Percentiles rank a stretch among this genome's conserved stretches.
Evolutionary conservation across 2,329 filamentous ascomycete genomes (phyloP).

Genomic region (Arthrobotrys musiformis): DNA sequence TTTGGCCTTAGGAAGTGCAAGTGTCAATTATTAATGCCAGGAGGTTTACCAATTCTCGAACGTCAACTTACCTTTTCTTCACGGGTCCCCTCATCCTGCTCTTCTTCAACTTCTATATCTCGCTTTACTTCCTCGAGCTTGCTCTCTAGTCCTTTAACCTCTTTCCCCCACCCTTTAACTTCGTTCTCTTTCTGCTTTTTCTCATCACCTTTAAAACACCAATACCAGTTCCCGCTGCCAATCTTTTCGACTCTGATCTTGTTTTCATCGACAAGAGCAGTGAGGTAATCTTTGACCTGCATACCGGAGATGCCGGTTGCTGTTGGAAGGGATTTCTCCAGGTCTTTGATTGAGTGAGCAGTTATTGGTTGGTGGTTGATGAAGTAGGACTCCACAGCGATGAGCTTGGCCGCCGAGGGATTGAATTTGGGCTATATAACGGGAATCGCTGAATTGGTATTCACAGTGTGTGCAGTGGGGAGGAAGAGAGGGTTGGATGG

Average conservation of each 20-base stretch:
- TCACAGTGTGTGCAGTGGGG: neutral
- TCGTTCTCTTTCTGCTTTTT: conserved; percentile 64
- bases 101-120: conserved; percentile 23
- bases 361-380: conserved; percentile 67
- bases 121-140: conserved; percentile 13
- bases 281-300: conserved; percentile 75
- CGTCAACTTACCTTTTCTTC: conserved; percentile 19
- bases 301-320: conserved; percentile 74
- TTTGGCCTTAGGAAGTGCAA: no score
- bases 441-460: neutral
- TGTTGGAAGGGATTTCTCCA: conserved; percentile 72
- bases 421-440: conserved; percentile 66
- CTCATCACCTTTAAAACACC: conserved; percentile 73
- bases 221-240: conserved; percentile 78
- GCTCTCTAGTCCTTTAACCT: conserved; percentile 28
- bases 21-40: neutral
- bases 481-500: neutral
- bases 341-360: conserved; percentile 74
- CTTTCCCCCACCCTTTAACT: conserved; percentile 49
- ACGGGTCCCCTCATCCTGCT: conserved; percentile 10
- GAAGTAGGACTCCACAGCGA: conserved; percentile 70
- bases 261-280: conserved; percentile 71
- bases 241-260: conserved; percentile 75
- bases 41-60: no score
- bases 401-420: conserved; percentile 70